These are phyloP conservation scores for Isatis lusitanica DNA, from an alignment of 441 rosid genomes.

Conservation along the genomic window DNA sequence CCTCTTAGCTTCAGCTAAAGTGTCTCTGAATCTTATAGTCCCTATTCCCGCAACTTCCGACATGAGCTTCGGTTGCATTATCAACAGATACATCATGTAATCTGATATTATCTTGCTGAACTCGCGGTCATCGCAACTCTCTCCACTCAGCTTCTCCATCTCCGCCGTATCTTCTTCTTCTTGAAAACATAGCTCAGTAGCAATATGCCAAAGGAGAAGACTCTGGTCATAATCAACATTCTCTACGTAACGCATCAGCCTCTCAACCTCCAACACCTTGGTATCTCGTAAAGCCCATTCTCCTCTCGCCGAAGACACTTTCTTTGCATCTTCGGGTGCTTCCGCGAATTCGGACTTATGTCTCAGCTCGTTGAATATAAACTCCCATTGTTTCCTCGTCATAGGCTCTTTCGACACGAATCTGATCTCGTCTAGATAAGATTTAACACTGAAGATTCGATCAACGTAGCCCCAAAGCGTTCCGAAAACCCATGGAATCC, in stretches of 20 bases:
- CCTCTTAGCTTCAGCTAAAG: constrained; percentile 50
- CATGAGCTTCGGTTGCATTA: constrained; percentile 54
- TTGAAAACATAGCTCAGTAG: constrained; percentile 58
- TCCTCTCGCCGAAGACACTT: constrained; percentile 49
- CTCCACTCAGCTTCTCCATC: background rate
- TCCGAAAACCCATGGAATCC: background rate
- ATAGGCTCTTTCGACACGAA: constrained; percentile 38
- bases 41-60: constrained; percentile 60
- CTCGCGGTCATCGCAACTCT: constrained; percentile 16
- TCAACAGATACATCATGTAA: constrained; percentile 58
- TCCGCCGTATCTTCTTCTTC: background rate
- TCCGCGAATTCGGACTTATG: constrained; percentile 39
- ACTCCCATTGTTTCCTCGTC: constrained; percentile 45
- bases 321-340: constrained; percentile 42
- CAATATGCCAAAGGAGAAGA: constrained; percentile 67
- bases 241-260: constrained; percentile 37
- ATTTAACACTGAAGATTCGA: constrained; percentile 35
- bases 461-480: background rate
- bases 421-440: constrained; percentile 34
- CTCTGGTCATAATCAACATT: constrained; percentile 56
- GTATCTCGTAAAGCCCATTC: constrained; percentile 47
- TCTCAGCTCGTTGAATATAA: constrained; percentile 43
- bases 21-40: constrained; percentile 51
- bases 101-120: constrained; percentile 54
- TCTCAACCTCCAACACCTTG: background rate